phyloP scores from a whole-genome alignment of 805 yeast genomes.

The Cyberlindnera mississippiensis region DNA sequence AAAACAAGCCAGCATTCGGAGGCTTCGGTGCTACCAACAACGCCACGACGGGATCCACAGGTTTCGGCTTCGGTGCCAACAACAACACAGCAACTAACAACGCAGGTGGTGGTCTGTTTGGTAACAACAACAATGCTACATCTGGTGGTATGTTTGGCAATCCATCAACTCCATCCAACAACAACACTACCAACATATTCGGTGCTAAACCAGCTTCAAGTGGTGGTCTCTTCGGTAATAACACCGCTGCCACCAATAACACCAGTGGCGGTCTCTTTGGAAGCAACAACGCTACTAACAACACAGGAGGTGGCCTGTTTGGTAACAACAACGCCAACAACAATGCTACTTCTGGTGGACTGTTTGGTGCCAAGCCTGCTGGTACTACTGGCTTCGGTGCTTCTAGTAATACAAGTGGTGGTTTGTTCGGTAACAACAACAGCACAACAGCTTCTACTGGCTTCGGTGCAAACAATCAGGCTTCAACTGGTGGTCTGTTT shows the following conservation, averaged over 20 bases:
- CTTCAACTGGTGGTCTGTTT: conserved; percentile 31
- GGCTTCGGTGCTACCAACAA: conserved; percentile 26
- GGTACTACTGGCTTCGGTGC: conserved; percentile 10
- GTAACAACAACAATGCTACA: conserved; percentile 26
- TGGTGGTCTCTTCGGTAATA: conserved; percentile 41
- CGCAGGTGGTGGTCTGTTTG: conserved; percentile 38
- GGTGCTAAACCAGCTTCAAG: conserved; percentile 26
- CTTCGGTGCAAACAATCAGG: conserved; percentile 3
- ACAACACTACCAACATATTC: conserved; percentile 28
- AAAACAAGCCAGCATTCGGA: conserved; percentile 11
- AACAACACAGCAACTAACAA: conserved; percentile 21
- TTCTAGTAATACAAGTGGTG: conserved; percentile 30
- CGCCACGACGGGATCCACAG: conserved; percentile 5
- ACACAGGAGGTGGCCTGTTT: conserved; percentile 32
- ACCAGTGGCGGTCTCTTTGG: conserved; percentile 21
- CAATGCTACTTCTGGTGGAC: conserved; percentile 23
- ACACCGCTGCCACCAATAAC: conserved; percentile 10
- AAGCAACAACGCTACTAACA: conserved; percentile 10
- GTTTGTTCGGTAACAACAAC: conserved; percentile 33
- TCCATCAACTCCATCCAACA: conserved; percentile 25
- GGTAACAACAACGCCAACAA: conserved; percentile 27
- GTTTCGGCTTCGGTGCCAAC: conserved; percentile 24
- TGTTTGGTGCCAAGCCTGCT: conserved; percentile 28
- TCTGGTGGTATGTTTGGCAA: conserved; percentile 40
- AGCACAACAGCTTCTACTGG: conserved; percentile 10